Percentiles rank a stretch among this genome's conserved stretches.
These are phyloP conservation scores for Kodamaea nitidulidarum DNA, from an alignment of 805 yeast genomes.

Conservation along the genomic window DNA sequence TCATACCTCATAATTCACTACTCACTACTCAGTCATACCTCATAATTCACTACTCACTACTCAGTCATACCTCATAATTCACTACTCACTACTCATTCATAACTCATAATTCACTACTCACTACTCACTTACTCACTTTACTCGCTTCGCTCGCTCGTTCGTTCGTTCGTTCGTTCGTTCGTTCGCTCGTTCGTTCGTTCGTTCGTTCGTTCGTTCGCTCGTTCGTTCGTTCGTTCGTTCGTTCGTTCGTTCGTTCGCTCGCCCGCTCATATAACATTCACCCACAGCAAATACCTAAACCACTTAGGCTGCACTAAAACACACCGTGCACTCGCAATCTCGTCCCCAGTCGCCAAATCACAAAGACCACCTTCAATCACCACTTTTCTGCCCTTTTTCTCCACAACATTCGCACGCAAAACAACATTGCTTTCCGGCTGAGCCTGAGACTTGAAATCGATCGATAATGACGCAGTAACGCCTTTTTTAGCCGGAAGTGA, in stretches of 20 bases:
- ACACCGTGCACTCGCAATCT: constrained; percentile 62
- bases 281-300: constrained; percentile 66
- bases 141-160: too few species aligned
- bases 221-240: too few species aligned
- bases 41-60: too few species aligned
- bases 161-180: too few species aligned
- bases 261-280: constrained; percentile 10
- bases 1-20: too few species aligned
- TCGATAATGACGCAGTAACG: constrained; percentile 74
- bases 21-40: too few species aligned
- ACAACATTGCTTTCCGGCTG: constrained; percentile 62
- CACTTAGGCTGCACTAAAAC: constrained; percentile 82
- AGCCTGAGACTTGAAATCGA: constrained; percentile 63
- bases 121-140: too few species aligned
- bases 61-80: too few species aligned
- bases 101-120: too few species aligned
- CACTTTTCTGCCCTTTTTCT: constrained; percentile 76
- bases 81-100: too few species aligned
- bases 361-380: constrained; percentile 65
- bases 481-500: constrained; percentile 77
- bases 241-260: background rate
- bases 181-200: too few species aligned
- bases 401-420: constrained; percentile 60
- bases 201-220: too few species aligned
- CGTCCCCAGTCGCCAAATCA: constrained; percentile 34